These are phyloP conservation scores for Austroboletus eburneus DNA, from an alignment of 768 basidiomycete genomes.

Conservation along the genomic window DNA sequence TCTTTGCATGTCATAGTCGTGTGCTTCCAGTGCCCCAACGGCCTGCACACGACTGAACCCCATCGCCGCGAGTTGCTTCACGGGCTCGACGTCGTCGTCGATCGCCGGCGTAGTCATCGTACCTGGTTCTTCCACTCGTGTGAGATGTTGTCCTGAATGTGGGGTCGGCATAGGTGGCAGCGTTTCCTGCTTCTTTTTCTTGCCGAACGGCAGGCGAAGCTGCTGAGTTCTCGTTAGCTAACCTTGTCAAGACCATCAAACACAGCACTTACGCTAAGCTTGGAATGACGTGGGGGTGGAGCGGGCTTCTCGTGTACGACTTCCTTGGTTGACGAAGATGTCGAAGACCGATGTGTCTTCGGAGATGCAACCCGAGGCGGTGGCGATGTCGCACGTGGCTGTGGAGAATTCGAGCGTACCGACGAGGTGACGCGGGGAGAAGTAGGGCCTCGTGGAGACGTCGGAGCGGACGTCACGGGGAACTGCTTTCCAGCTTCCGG, in stretches of 20 bases:
- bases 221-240: background rate
- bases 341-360: constrained; percentile 51
- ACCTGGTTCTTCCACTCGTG: constrained; percentile 44
- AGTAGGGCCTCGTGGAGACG: constrained; percentile 36
- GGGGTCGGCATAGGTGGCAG: constrained; percentile 41
- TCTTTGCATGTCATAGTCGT: constrained; percentile 76
- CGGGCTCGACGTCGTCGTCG: constrained; percentile 70
- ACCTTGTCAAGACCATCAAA: constrained; percentile 1
- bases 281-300: constrained; percentile 57
- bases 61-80: constrained; percentile 82
- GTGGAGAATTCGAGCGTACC: constrained; percentile 38
- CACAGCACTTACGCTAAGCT: constrained; percentile 62
- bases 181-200: constrained; percentile 63
- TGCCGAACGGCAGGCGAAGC: constrained; percentile 79
- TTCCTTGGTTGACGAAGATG: constrained; percentile 54
- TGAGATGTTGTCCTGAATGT: constrained; percentile 32
- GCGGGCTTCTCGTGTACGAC: constrained; percentile 50
- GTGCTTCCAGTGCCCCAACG: constrained; percentile 76
- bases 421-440: constrained; percentile 28
- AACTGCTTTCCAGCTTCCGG: constrained; percentile 28
- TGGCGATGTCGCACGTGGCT: constrained; percentile 42
- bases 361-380: constrained; percentile 51
- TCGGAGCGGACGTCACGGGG: constrained; percentile 37
- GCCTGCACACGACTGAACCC: constrained; percentile 85
- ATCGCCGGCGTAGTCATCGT: constrained; percentile 42